Base-by-base conservation (phyloP, 2,329 filamentous ascomycete species). In the Nemania abortiva region DNA sequence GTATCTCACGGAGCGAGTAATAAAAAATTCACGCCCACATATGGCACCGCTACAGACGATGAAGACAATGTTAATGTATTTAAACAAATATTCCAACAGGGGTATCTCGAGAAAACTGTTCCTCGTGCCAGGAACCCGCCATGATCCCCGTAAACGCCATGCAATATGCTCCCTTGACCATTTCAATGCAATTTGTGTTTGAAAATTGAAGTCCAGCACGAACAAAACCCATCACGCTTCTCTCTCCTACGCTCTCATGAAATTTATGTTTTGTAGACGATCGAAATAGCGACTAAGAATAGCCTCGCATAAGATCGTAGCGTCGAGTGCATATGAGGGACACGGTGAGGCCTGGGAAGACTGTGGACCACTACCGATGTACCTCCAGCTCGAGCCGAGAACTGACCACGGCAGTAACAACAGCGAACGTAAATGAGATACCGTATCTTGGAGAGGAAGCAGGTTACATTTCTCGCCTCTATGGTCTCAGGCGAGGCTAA, bases 31-130 rank as follows among this genome's bases (percentile, higher is more conserved):
- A 5, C n/a, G 31, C 3, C 24, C 18, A 20, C 7, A 22, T 37
- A 29, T 20, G 20, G 42, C 42, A 63, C 55, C 24, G 15, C 31
- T 18, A 24, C 20, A 5, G 15, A 57, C 18, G 15, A 31, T 57
- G 47, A 54, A 61, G 24, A n/a, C 22, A 34, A 2, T 24, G 20
- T 37, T 39, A 10, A 27, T 58, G 15, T 55, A 49, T 49, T 15
- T 52, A 45, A 56, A 49, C 11, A 29, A 27, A 20, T 29, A 68
- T 45, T 65, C 47, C 22, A 20, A 66, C 31, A 55, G 55, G 69
- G 71, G 71, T 73, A 73, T 73, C 71, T 68, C 63, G 39, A 61
- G 29, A 68, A 66, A 59, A 58, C 47, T 29, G 52, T 52, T n/a
- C 15, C 6, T 42, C 31, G 31, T 54, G 50, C 37, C 13, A 47